phyloP scores from a whole-genome alignment of 1,284 basidiomycete genomes.

The Melampsora allii-populina region DNA sequence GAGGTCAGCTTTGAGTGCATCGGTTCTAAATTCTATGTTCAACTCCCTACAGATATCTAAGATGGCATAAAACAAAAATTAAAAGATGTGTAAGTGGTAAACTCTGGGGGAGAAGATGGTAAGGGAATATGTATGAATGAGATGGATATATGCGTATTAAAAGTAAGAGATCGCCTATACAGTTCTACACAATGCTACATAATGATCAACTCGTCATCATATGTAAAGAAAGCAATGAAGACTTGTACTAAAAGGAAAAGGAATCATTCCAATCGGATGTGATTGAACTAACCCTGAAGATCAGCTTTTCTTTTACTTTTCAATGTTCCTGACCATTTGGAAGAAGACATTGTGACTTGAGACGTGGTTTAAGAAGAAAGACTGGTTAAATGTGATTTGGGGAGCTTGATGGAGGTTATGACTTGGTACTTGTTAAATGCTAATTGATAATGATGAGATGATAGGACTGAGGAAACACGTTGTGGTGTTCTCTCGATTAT shows the following conservation, averaged over 20 bases:
- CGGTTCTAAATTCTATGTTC: constrained; percentile 20
- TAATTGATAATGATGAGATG: too few species aligned
- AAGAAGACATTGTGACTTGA: not conserved
- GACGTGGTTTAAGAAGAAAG: too few species aligned
- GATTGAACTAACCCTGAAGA: constrained; percentile 25
- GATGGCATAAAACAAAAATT: not conserved
- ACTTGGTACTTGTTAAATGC: too few species aligned
- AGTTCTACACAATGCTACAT: too few species aligned
- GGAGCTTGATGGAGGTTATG: too few species aligned
- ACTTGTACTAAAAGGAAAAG: not conserved
- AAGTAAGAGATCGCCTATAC: too few species aligned
- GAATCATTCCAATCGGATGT: too few species aligned
- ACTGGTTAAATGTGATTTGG: too few species aligned
- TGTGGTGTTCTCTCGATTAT: too few species aligned
- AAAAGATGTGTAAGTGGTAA: not conserved
- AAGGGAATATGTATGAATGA: not conserved
- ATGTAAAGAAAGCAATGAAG: not conserved
- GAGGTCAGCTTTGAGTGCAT: constrained; percentile 32
- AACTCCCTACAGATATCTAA: constrained; percentile 32
- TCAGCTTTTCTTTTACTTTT: constrained; percentile 37
- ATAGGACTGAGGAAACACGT: too few species aligned
- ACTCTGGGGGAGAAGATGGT: not conserved
- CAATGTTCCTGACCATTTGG: constrained; percentile 34
- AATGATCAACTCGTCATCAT: too few species aligned
- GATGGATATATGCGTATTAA: constrained; percentile 26